phyloP scores from a whole-genome alignment of 2,329 filamentous ascomycete species.

The Periconia sp. region DNA sequence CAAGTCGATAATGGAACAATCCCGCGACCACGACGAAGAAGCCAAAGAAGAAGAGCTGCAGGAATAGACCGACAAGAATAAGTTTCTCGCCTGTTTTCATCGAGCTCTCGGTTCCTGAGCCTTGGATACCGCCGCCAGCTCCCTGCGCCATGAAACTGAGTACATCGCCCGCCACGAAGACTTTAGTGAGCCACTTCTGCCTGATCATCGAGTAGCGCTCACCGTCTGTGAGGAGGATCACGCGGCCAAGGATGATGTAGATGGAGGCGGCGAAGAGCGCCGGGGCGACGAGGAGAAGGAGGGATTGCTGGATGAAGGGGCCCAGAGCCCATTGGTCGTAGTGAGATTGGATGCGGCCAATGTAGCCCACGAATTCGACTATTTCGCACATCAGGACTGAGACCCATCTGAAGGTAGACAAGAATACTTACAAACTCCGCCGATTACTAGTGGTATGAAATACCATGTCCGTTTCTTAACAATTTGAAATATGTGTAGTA shows the following conservation, averaged over 20 bases:
- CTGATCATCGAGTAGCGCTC: constrained; percentile 52
- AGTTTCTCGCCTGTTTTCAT: constrained; percentile 55
- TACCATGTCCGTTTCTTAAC: constrained; percentile 55
- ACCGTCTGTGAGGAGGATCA: constrained; percentile 51
- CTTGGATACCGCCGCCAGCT: constrained; percentile 54
- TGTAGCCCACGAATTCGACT: constrained; percentile 61
- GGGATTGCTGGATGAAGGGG: constrained; percentile 48
- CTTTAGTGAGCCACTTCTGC: constrained; percentile 56
- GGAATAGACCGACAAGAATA: constrained; percentile 61
- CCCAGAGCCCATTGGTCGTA: constrained; percentile 34
- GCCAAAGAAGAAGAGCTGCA: constrained; percentile 65
- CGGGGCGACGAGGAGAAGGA: constrained; percentile 51
- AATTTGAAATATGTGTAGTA: constrained; percentile 51
- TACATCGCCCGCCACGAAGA: constrained; percentile 63
- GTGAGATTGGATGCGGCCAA: constrained; percentile 50
- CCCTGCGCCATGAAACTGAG: constrained; percentile 60
- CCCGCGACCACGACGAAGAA: constrained; percentile 59
- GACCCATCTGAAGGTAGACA: no score
- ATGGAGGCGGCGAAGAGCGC: constrained; percentile 55
- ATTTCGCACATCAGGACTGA: background rate
- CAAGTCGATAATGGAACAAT: constrained; percentile 57
- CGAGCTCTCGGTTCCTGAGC: constrained; percentile 24
- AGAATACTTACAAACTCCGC: constrained; percentile 53
- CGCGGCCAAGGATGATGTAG: constrained; percentile 55
- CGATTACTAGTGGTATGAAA: constrained; percentile 59